Conservation (phyloP, 2,329 filamentous ascomycete genomes). For the Cladosporium austrohemisphaericum region DNA sequence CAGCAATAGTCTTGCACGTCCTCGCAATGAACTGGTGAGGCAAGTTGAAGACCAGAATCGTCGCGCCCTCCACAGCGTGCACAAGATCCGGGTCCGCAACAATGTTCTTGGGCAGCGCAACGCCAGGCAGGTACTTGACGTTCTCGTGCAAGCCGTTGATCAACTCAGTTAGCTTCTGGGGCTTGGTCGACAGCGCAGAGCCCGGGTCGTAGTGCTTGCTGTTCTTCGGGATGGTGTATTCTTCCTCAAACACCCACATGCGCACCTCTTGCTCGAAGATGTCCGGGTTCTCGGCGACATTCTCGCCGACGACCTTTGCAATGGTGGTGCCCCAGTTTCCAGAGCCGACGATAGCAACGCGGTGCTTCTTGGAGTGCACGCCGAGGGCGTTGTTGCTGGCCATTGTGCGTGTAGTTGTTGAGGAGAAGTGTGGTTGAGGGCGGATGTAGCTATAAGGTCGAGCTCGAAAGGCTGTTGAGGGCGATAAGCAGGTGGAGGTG, state of each 20-base stretch:
- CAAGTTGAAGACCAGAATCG: conserved; percentile 92
- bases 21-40: conserved; percentile 93
- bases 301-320: conserved; percentile 94
- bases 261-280: conserved; percentile 86
- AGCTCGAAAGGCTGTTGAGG: conserved; percentile 1
- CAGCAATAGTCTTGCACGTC: conserved; percentile 78
- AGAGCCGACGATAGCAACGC: conserved; percentile 89
- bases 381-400: conserved; percentile 13
- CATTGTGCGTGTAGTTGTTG: conserved; percentile 4
- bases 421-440: neutral
- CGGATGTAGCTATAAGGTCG: conserved; percentile 1
- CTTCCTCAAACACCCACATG: conserved; percentile 99
- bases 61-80: conserved; percentile 76
- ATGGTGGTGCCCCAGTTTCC: conserved; percentile 99
- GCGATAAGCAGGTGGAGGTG: conserved; percentile 5
- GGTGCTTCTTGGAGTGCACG: conserved; percentile 68
- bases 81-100: conserved; percentile 76
- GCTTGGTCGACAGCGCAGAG: conserved; percentile 55
- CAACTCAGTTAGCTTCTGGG: conserved; percentile 82
- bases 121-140: conserved; percentile 92
- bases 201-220: conserved; percentile 69
- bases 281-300: conserved; percentile 70
- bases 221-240: conserved; percentile 67
- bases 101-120: conserved; percentile 77
- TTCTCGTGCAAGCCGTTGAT: conserved; percentile 96